Evolutionary conservation across 495 filamentous ascomycete genomes (phyloP).

Genomic region (Xylaria bambusicola): DNA sequence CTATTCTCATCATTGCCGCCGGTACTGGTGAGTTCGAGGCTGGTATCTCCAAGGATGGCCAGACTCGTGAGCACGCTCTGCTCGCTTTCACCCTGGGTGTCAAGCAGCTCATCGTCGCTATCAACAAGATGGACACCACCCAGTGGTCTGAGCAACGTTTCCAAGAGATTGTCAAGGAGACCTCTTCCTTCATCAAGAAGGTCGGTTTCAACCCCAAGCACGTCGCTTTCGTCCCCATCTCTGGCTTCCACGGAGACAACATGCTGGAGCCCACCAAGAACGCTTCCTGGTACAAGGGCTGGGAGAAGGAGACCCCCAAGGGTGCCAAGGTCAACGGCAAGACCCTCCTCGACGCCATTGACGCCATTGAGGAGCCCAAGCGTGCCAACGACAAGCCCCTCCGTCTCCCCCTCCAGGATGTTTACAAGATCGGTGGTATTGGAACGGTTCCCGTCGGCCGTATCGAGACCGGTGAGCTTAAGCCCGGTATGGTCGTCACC

Average conservation of each 20-base stretch:
- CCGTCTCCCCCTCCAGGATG: constrained; percentile 99
- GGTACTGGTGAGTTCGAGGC: constrained; percentile 99
- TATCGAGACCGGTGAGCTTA: constrained; percentile 99
- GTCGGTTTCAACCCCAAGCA: constrained; percentile 99
- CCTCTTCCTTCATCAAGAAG: constrained; percentile 99
- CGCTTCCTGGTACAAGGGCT: constrained; percentile 99
- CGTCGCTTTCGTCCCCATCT: constrained; percentile 99
- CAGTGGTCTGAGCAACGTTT: constrained; percentile 96
- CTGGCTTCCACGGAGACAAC: constrained; percentile 99
- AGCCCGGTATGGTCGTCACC: constrained; percentile 96
- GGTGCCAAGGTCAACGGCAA: constrained; percentile 83
- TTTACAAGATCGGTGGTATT: constrained; percentile 99
- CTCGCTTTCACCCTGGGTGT: constrained; percentile 99
- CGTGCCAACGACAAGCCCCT: constrained; percentile 97
- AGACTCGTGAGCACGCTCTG: constrained; percentile 99
- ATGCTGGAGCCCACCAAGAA: constrained; percentile 92
- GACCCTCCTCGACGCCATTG: constrained; percentile 99
- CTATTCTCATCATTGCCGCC: constrained; percentile 99
- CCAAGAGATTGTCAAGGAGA: constrained; percentile 99
- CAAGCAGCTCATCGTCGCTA: constrained; percentile 99
- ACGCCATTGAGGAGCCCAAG: constrained; percentile 88
- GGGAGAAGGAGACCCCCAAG: constrained; percentile 97
- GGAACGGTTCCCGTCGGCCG: constrained; percentile 99
- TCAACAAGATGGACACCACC: constrained; percentile 99
- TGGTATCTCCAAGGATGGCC: constrained; percentile 99